Base-by-base conservation (phyloP, 352 stramenopile species). In the Thalassiosira exigua region DNA sequence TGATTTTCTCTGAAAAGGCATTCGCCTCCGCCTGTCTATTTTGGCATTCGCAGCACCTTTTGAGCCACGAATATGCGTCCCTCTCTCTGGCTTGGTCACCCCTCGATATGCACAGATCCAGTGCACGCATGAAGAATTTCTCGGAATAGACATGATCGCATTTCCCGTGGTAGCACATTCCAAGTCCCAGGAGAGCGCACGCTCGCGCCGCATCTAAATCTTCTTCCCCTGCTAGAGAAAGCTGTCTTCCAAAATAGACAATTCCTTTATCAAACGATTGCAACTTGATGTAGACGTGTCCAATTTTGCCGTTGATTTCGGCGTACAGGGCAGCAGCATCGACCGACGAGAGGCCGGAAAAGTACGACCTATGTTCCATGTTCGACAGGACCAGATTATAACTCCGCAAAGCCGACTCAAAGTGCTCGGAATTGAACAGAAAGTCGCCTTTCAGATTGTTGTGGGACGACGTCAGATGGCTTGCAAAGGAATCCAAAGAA, bases 141-240 rank as follows among this genome's bases (percentile, higher is more conserved):
- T 70, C 52, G 29, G 75, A 64, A 60, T 89, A 83, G 4, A 70
- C 11, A 62, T 80, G 77, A 39, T 90, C 81, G 22, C 36, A 75
- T 36, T 84, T 89, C 17, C 30, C 44, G 52, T 69, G 66, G 72
- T 88, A 90, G 30, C 76, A 83, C 21, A 29, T 64, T 12, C 84
- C 74, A 0, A 90, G 61, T 5, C 84, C 80, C 48, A 87, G 50
- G 9, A 81, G 67, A 30, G 80, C 84, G 51, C 21, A 46, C 3
- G 64, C 58, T 36, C 57, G 64, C 30, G 48, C 46, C 11, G 64
- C 3, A 41, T 77, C 69, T 14, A 84, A 48, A 27, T 71, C 17
- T 21, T 80, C 70, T 68, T 90, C 84, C 48, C 77, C 44, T 51
- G 80, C 76, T 22, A 90, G 57, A 12, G 30, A 54, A 1, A 86